phyloP scores from a whole-genome alignment of 1,139 yeast species.

The Candida labiduridarum region DNA sequence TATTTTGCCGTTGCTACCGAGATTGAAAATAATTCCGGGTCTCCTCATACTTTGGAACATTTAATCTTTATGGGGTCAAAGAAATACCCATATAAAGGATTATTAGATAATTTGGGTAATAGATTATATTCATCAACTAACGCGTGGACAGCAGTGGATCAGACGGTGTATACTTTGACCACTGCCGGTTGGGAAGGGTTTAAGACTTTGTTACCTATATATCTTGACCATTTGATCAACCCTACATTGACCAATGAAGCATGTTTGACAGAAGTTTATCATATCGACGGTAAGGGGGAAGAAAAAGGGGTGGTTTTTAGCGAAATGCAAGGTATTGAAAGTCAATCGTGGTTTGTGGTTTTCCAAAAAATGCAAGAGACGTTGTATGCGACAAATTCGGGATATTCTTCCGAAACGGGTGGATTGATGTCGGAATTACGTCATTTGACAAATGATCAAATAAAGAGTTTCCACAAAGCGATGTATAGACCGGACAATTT shows the following conservation, averaged over 20 bases:
- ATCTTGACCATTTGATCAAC: constrained; percentile 80
- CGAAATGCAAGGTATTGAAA: constrained; percentile 95
- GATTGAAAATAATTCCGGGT: constrained; percentile 81
- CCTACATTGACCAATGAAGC: constrained; percentile 92
- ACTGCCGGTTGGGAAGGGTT: constrained; percentile 99
- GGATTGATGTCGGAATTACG: constrained; percentile 83
- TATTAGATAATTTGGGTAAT: constrained; percentile 85
- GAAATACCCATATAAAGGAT: constrained; percentile 88
- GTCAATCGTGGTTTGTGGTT: constrained; percentile 75
- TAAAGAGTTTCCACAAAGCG: constrained; percentile 69
- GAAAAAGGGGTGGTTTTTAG: constrained; percentile 97
- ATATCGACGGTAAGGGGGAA: constrained; percentile 84
- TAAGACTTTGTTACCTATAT: constrained; percentile 77
- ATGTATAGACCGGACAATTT: constrained; percentile 84
- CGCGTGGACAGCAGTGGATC: constrained; percentile 98
- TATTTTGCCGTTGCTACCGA: constrained; percentile 96
- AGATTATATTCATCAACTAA: constrained; percentile 84
- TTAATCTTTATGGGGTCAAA: constrained; percentile 92
- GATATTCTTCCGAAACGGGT: constrained; percentile 89
- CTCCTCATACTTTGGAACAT: constrained; percentile 96
- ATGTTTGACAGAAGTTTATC: constrained; percentile 92
- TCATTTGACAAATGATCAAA: constrained; percentile 68
- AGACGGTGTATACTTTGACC: constrained; percentile 87
- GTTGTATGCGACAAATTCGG: constrained; percentile 57
- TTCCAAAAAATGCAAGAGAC: constrained; percentile 62